Evolutionary conservation across 176 grass and related monocot species (phyloP).

Genomic region (Melocanna baccifera): DNA sequence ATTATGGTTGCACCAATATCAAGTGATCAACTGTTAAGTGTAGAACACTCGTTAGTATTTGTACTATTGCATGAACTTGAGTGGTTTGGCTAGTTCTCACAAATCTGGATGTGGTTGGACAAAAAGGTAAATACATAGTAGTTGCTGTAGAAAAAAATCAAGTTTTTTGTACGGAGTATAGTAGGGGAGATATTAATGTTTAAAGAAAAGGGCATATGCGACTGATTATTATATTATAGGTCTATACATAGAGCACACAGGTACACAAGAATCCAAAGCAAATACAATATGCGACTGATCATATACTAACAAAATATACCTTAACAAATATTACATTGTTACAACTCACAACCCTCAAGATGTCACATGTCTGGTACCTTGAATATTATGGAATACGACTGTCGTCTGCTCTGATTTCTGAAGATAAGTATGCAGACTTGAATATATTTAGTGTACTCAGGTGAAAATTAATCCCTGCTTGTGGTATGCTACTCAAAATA

Average conservation of each 20-base stretch:
- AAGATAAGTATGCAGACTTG: background rate
- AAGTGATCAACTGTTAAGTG: conserved; percentile 10
- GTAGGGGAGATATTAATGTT: background rate
- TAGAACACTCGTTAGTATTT: background rate
- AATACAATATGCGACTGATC: background rate
- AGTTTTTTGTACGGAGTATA: background rate
- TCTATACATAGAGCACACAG: background rate
- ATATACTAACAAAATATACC: background rate
- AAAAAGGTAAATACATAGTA: background rate
- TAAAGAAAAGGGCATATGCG: background rate
- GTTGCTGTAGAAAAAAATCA: background rate
- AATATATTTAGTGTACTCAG: background rate
- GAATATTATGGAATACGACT: background rate
- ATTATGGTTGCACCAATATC: conserved; percentile 3
- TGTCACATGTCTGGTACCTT: background rate
- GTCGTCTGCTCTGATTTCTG: background rate
- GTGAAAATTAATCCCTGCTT: background rate
- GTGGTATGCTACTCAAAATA: conserved; percentile 23
- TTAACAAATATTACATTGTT: background rate
- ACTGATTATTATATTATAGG: background rate
- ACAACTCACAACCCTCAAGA: background rate
- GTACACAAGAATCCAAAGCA: background rate
- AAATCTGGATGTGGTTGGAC: background rate
- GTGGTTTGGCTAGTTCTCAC: background rate
- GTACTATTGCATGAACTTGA: background rate